Base-by-base conservation (phyloP, 805 yeast species). In the Lachancea dasiensis region DNA sequence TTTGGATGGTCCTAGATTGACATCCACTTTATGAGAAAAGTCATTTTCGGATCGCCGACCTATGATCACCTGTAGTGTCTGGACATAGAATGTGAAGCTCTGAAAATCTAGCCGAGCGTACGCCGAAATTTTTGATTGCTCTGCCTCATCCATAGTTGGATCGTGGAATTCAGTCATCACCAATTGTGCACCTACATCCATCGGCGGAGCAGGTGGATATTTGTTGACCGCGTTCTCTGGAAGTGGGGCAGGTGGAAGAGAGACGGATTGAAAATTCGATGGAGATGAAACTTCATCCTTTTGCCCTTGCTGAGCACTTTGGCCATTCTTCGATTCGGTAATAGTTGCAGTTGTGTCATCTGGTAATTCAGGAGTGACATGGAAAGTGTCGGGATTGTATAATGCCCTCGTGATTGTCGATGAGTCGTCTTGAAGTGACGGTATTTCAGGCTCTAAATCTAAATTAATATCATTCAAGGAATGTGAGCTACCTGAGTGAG, bases 1-100 rank as follows among this genome's bases (percentile, higher is more conserved):
- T 65, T 92, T 92, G 28, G 89, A 84, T 10, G 85, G 77, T 7
- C 96, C 95, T 30, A 92, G 63, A 65, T 92, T 95, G 29, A 92
- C 95, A 64, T 90, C 98, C 8, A 90, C 85, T 4, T 84, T 73
- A 50, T 82, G 81, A 8, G 68, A 54, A 37, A 69, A 75, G 47
- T 81, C 81, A 39, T 79, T 75, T 51, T 81, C 90, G 7, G 89
- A 82, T 41, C 85, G 73, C 50, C 98, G 72, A n/a, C 98, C 98
- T 30, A 92, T 67, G 6, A 90, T 74, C 1, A 90, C 95, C 60
- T 92, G 97, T 54, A 92, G 70, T 1, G 98, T 92, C 63, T 92
- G 98, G 8, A 92, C 96, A 51, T 90, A 92, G 56, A 92, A 92
- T 3, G 96, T 89, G 58, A 83, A 90, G 46, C 85, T 77, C 43